Conservation (phyloP, 2,329 filamentous ascomycete genomes). For the Acarospora socialis region DNA sequence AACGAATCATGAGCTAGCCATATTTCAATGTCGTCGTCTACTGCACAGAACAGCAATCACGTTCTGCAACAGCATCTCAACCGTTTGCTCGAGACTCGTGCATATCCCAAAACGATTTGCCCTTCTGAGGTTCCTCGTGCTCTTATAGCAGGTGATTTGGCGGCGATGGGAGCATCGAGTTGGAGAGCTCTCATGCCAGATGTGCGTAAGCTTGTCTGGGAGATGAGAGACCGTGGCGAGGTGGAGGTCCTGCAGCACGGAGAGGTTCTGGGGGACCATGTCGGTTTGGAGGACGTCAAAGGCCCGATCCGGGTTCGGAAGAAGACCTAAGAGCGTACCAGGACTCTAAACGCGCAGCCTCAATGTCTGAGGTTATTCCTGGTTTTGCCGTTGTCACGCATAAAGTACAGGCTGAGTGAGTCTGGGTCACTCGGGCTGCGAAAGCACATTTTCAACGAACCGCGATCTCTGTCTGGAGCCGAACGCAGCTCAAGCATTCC, state of each 20-base stretch:
- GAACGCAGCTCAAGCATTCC: no score
- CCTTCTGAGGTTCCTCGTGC: conserved; percentile 37
- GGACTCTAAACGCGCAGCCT: no score
- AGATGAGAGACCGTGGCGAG: conserved; percentile 25
- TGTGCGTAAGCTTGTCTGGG: conserved; percentile 29
- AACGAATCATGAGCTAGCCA: no score
- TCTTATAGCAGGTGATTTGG: conserved; percentile 27
- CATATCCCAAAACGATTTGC: conserved; percentile 37
- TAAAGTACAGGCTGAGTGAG: no score
- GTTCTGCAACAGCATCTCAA: conserved; percentile 18
- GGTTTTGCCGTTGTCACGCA: no score
- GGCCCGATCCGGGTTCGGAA: conserved; percentile 33
- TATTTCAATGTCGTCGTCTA: no score
- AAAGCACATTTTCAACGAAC: no score
- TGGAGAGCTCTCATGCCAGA: conserved; percentile 36
- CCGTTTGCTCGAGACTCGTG: conserved; percentile 20
- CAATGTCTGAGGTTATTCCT: no score
- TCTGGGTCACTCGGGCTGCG: no score
- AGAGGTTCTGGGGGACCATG: conserved; percentile 22
- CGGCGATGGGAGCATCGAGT: conserved; percentile 16
- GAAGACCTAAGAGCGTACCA: no score
- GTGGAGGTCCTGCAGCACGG: conserved; percentile 38
- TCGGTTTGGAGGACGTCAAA: conserved; percentile 24
- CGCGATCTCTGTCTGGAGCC: no score
- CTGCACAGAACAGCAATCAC: neutral